Base-by-base conservation (phyloP, 257 asterid species). In the Petunia axillaris region DNA sequence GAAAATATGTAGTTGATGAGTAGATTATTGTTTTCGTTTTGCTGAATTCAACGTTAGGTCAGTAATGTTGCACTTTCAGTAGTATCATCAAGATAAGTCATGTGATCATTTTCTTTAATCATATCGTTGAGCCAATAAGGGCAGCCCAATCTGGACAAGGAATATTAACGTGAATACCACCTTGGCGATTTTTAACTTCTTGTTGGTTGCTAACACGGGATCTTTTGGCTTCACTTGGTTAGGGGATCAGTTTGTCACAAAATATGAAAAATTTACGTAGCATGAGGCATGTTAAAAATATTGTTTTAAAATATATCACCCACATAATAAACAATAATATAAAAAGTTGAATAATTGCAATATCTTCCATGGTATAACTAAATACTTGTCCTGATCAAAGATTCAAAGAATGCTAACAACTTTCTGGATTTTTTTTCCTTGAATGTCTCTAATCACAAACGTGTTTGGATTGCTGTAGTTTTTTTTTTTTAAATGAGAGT, bases 21-120 rank as follows among this genome's bases (percentile, higher is more conserved):
- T 46, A 25, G 0, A 70, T 9, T 44, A 44, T 70, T 46, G 44
- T 48, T 10, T 25, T 71, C 25, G 35, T 71, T 48, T 71, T 71
- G 1, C 35, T 48, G 36, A 48, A 35, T 10, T 71, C 44, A 50
- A 50, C 4, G 3, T 2, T 1, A 36, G 9, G 60, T 50, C 43
- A 73, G 62, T 50, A 35, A 73, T 35, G 62, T 35, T 73, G 13
- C 77, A 50, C 38, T 73, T 5, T 48, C 60, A 48, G 43, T 35
- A 10, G 60, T 70, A 46, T 46, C 77, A 70, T 70, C 77, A 50
- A 48, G 60, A 35, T 35, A 35, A 48, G 59, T 4, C 41, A 71
- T 25, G 59, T 52, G 5, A 71, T 71, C 4, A 16, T 46, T 2
- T 70, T 68, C 13, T 46, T 46, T 25, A 25, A 48, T 48, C 48